Evolutionary conservation across 495 filamentous ascomycete species (phyloP).

Genomic region (Talaromyces ruber): DNA sequence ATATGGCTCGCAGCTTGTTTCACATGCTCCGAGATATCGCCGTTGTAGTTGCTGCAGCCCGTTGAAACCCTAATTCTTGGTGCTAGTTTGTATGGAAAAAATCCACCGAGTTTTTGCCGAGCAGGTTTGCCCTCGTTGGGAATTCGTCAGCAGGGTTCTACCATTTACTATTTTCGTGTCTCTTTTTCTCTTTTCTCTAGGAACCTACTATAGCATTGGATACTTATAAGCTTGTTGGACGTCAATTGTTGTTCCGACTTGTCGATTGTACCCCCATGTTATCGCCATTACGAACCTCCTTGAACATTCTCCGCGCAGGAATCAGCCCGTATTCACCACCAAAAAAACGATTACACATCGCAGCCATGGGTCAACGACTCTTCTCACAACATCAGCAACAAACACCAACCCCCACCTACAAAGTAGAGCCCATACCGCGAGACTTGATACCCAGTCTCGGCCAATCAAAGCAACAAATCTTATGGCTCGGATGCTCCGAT

Average conservation of each 20-base stretch:
- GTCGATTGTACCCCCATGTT: neutral
- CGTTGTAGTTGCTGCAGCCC: neutral
- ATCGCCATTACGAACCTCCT: neutral
- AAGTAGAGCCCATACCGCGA: neutral
- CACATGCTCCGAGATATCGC: neutral
- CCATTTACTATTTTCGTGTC: neutral
- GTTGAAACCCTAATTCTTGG: neutral
- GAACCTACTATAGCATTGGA: neutral
- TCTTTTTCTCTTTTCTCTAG: neutral
- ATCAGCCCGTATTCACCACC: neutral
- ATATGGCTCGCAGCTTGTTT: neutral
- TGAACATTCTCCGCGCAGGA: neutral
- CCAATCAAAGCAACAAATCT: conserved; percentile 21
- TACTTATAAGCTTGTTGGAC: neutral
- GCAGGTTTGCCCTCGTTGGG: neutral
- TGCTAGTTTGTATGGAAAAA: neutral
- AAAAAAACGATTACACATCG: neutral
- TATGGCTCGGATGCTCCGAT: conserved; percentile 38
- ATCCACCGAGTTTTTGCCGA: neutral
- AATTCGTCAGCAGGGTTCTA: neutral
- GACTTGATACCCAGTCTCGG: conserved; percentile 23
- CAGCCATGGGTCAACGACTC: neutral
- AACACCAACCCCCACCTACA: neutral
- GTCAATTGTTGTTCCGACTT: neutral
- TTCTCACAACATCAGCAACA: neutral